A percentile compares a stretch with the other conserved stretches of the same genome.
phyloP scores from a whole-genome alignment of 768 basidiomycete species.

The Imleria badia region DNA sequence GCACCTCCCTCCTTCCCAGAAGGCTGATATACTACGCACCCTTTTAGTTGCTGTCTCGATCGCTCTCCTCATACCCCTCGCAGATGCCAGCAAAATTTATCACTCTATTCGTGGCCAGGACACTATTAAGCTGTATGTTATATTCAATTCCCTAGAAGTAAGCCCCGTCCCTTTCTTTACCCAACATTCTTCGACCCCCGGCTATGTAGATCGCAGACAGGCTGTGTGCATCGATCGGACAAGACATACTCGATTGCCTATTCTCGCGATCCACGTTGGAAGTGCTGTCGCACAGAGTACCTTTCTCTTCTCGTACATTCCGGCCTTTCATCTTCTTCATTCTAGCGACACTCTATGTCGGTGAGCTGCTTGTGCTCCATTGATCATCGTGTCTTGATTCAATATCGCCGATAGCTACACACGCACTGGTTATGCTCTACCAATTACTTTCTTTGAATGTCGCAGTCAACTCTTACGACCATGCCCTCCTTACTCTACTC shows the following conservation, averaged over 20 bases:
- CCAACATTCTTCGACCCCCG: not conserved
- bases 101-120: constrained; percentile 98
- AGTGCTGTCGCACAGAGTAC: constrained; percentile 60
- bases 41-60: constrained; percentile 75
- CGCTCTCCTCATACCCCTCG: constrained; percentile 72
- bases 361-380: constrained; percentile 42
- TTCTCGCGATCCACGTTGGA: constrained; percentile 91
- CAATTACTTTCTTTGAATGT: constrained; percentile 94
- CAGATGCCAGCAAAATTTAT: constrained; percentile 97
- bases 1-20: constrained; percentile 80
- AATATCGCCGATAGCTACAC: constrained; percentile 55
- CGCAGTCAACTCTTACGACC: constrained; percentile 97
- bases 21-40: constrained; percentile 87
- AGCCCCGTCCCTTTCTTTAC: constrained; percentile 23
- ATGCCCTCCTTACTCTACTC: constrained; percentile 88
- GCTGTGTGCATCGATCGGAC: constrained; percentile 93
- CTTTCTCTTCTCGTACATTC: constrained; percentile 63
- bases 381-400: not conserved
- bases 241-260: constrained; percentile 94
- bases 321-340: constrained; percentile 83
- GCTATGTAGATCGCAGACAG: constrained; percentile 82
- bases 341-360: constrained; percentile 78
- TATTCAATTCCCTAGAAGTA: constrained; percentile 98
- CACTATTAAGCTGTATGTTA: constrained; percentile 97
- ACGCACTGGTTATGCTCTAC: constrained; percentile 94